Evolutionary conservation across 1,284 basidiomycete species (phyloP).

Genomic region (Rhodotorula glutinis): DNA sequence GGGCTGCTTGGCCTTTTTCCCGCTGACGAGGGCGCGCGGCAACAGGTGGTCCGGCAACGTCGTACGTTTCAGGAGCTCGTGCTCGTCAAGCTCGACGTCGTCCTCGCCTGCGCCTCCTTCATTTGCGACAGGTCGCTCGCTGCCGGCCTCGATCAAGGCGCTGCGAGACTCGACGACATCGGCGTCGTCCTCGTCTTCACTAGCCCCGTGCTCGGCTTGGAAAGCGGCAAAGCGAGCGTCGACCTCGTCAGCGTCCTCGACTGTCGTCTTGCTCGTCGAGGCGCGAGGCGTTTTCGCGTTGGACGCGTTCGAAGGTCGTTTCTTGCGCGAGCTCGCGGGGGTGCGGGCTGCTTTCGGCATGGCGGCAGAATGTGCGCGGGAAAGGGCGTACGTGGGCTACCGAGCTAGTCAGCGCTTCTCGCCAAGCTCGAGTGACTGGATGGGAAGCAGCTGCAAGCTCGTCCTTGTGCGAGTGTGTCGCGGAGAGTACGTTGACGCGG

Average conservation of each 20-base stretch:
- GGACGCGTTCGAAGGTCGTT: background rate
- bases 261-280: slow-evolving; percentile 6
- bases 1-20: slow-evolving; percentile 48
- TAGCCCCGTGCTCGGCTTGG: slow-evolving; percentile 1
- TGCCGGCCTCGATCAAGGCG: background rate
- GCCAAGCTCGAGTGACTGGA: too few species aligned
- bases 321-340: background rate
- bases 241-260: slow-evolving; percentile 5
- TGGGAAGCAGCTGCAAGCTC: too few species aligned
- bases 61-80: slow-evolving; percentile 6
- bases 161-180: background rate
- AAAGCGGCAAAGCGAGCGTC: slow-evolving; percentile 27
- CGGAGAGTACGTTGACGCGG: too few species aligned
- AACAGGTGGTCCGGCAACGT: slow-evolving; percentile 36
- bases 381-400: too few species aligned
- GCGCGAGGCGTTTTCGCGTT: background rate
- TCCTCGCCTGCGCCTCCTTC: slow-evolving; percentile 3
- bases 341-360: background rate
- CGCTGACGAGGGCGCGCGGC: slow-evolving; percentile 15
- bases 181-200: slow-evolving; percentile 8
- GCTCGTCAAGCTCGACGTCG: slow-evolving; percentile 14
- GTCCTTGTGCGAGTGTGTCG: too few species aligned
- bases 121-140: background rate
- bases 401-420: too few species aligned
- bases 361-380: too few species aligned